Evolutionary conservation across 768 basidiomycete genomes (phyloP), one percentile per base, ranked within the genome.

Genomic region (Phylloporus rhodoxanthus): DNA sequence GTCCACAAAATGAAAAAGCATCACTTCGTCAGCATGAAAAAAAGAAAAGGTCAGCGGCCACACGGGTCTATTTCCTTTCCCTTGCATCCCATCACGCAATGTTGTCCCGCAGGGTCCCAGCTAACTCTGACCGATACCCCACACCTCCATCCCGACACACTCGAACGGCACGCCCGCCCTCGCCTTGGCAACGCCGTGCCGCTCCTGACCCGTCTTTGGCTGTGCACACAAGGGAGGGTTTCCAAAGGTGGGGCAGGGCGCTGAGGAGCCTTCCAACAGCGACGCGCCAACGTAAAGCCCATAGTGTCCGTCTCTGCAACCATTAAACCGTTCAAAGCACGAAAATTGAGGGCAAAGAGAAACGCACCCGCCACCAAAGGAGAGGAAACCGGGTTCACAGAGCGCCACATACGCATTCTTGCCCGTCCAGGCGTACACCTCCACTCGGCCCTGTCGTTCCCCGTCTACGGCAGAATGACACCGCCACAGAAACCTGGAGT

Each of bases 331-430:
- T 8, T n/a, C 13, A 21, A 23, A 19, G 20, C 26, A 0, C 17
- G 3, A 10, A 28, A 4, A 13, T 4, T 13, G 5, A 19, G 8
- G 17, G 37, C 15, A 29, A 7, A 29, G 8, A 15, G n/a, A 14
- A 2, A 76, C 87, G 50, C 54, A 92, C 91, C 94, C 94, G 57
- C 94, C 94, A 11, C 93, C 94, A 60, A 95, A 91, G 1, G 90
- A 91, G 52, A 96, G 74, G 56, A 78, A 91, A 14, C 77, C 80
- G 0, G 78, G 69, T 59, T 94, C 89, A 67, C 91, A 93, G 7
- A 95, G 73, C 19, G 89, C 83, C 34, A 96, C 85, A 59, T 97
- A 97, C 46, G 85, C 84, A 63, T 98, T 99, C 64, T 70, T 80
- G 3, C 91, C 92, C 0, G 93, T 94, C 83, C 88, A 88, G 43